Conservation (phyloP, 2,329 filamentous ascomycete genomes). For the Knufia petricola region DNA sequence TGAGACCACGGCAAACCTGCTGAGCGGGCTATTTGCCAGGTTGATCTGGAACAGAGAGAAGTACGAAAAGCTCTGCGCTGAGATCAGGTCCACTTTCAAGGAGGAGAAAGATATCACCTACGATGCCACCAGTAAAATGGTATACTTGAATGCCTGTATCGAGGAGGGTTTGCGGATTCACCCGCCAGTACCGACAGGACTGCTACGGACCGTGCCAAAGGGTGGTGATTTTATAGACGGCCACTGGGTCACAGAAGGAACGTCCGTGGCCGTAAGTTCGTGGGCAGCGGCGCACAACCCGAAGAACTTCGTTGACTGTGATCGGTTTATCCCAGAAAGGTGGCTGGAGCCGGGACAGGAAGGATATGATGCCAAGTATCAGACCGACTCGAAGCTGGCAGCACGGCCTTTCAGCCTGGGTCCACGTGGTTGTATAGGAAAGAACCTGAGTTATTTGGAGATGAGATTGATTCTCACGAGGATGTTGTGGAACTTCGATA, state of each 20-base stretch:
- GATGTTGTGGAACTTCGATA: constrained; percentile 43
- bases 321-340: constrained; percentile 16
- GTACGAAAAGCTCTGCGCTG: constrained; percentile 20
- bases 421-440: not conserved
- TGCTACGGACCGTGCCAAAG: constrained; percentile 14
- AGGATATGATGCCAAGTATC: not conserved
- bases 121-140: constrained; percentile 27
- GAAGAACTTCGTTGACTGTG: constrained; percentile 20
- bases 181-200: constrained; percentile 30
- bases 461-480: constrained; percentile 42
- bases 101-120: constrained; percentile 25
- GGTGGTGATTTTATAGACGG: constrained; percentile 23
- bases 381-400: not conserved
- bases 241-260: constrained; percentile 26
- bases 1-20: constrained; percentile 22
- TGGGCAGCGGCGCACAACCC: constrained; percentile 24
- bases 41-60: constrained; percentile 20
- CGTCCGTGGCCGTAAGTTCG: constrained; percentile 20
- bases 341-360: constrained; percentile 9
- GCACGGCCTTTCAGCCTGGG: not conserved
- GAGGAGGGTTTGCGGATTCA: constrained; percentile 41
- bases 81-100: constrained; percentile 24
- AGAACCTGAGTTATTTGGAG: constrained; percentile 42
- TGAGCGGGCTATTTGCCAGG: constrained; percentile 22
- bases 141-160: constrained; percentile 38